A percentile compares a stretch with the other conserved stretches of the same genome.
These are phyloP conservation scores for Trichoderma atroviride DNA, from an alignment of 2,329 filamentous ascomycete genomes.

Conservation along the genomic window DNA sequence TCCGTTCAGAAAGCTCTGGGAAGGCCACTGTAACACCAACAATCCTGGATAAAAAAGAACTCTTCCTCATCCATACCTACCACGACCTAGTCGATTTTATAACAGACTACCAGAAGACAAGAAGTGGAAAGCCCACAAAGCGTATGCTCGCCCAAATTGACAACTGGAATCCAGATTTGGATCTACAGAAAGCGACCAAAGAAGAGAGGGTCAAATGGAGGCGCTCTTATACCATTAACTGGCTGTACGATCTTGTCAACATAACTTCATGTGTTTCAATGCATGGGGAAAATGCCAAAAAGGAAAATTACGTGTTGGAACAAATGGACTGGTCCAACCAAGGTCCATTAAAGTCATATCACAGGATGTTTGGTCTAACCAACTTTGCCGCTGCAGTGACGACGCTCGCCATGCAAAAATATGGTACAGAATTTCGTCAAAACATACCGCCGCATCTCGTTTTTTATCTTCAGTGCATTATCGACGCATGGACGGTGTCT, in stretches of 20 bases:
- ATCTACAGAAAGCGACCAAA: conserved; percentile 43
- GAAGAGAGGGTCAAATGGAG: conserved; percentile 50
- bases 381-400: conserved; percentile 51
- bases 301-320: conserved; percentile 40
- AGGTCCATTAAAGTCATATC: conserved; percentile 38
- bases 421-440: conserved; percentile 40
- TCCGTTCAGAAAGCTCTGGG: background rate
- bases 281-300: conserved; percentile 41
- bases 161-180: conserved; percentile 47
- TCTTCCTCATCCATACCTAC: conserved; percentile 48
- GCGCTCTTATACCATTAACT: conserved; percentile 52
- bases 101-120: conserved; percentile 48
- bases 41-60: conserved; percentile 46
- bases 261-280: conserved; percentile 46
- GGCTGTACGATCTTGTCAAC: conserved; percentile 56
- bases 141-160: conserved; percentile 43
- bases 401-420: conserved; percentile 49
- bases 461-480: conserved; percentile 54
- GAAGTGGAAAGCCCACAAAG: conserved; percentile 51
- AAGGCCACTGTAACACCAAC: background rate
- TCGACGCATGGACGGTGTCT: conserved; percentile 50
- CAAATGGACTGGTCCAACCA: conserved; percentile 46
- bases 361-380: conserved; percentile 48
- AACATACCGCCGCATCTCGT: conserved; percentile 51
- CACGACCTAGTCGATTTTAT: conserved; percentile 49